Percentiles rank a stretch among this genome's conserved stretches.
phyloP scores from a whole-genome alignment of 1,284 basidiomycete genomes.

The Sutorius eximius region DNA sequence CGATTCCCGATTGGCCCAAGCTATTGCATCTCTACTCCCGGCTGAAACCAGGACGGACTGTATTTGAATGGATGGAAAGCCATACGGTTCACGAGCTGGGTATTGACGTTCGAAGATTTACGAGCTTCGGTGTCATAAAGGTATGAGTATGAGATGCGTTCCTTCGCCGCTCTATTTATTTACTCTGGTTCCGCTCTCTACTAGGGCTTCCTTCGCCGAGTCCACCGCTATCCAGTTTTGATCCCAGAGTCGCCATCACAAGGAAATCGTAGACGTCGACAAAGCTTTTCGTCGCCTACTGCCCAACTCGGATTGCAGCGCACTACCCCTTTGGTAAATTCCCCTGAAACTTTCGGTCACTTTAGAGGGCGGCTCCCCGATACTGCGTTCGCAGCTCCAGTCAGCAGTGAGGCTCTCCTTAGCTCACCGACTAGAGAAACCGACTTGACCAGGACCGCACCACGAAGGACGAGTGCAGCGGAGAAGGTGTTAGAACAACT shows the following conservation, averaged over 20 bases:
- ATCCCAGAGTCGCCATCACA: constrained; percentile 40
- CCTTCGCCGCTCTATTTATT: background rate
- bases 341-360: constrained; percentile 25
- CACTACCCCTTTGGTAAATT: constrained; percentile 25
- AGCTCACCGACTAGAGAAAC: constrained; percentile 28
- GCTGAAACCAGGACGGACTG: constrained; percentile 80
- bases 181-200: background rate
- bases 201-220: constrained; percentile 89
- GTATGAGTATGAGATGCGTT: constrained; percentile 35
- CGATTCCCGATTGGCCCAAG: constrained; percentile 77
- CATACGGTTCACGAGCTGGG: constrained; percentile 71
- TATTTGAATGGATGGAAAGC: constrained; percentile 88
- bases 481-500: constrained; percentile 60
- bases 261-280: constrained; percentile 41
- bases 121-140: constrained; percentile 99
- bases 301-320: constrained; percentile 28
- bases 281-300: constrained; percentile 40
- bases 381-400: constrained; percentile 24
- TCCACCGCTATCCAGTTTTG: constrained; percentile 90
- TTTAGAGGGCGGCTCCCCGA: constrained; percentile 37
- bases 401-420: constrained; percentile 31
- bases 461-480: constrained; percentile 52
- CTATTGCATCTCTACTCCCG: constrained; percentile 85
- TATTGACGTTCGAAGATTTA: constrained; percentile 90
- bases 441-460: constrained; percentile 7